Conservation (phyloP, 1,284 basidiomycete genomes). For the Boletus holoroseus region DNA sequence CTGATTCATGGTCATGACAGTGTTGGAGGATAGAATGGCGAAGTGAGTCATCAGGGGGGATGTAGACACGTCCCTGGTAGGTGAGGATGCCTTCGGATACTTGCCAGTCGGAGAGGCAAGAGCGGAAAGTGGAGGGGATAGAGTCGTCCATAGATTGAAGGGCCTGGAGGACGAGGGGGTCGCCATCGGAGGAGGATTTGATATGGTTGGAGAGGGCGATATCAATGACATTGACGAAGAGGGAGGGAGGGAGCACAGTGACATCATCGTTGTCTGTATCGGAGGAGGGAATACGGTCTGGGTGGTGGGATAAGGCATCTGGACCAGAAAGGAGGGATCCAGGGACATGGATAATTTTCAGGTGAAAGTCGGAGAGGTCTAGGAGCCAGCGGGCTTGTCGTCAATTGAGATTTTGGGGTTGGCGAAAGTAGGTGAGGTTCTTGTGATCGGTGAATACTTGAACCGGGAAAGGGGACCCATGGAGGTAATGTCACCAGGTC, state of each 20-base stretch:
- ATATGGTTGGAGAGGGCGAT: not conserved
- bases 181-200: fast-evolving
- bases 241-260: fast-evolving
- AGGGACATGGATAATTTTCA: not conserved
- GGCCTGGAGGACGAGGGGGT: not conserved
- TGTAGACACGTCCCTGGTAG: not conserved
- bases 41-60: not conserved
- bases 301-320: not conserved
- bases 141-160: not conserved
- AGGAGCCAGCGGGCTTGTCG: not conserved
- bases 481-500: not conserved
- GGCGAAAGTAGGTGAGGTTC: not conserved
- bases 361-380: not conserved
- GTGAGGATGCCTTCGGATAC: not conserved
- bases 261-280: not conserved
- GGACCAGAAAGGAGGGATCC: fast-evolving
- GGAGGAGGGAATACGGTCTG: not conserved
- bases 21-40: fast-evolving
- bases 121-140: not conserved
- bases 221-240: not conserved
- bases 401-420: fast-evolving
- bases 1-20: fast-evolving
- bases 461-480: not conserved
- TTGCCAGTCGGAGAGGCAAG: not conserved
- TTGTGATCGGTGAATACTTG: not conserved